Percentiles rank a stretch among this genome's conserved stretches.
Evolutionary conservation across 2,329 filamentous ascomycete species (phyloP).

Genomic region (Stylonectria norvegica): DNA sequence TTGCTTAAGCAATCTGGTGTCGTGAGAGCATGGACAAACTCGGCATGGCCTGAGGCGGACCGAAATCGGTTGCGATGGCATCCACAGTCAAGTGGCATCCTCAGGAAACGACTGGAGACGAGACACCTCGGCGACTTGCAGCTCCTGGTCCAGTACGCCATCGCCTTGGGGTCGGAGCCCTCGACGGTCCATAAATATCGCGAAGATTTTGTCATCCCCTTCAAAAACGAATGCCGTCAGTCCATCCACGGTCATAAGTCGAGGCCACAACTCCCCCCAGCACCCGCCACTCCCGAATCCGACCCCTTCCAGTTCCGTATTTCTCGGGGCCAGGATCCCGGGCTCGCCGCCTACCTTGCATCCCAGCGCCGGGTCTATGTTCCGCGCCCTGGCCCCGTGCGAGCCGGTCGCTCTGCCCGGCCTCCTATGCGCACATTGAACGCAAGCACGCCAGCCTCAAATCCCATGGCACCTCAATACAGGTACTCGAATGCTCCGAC

Average conservation of each 20-base stretch:
- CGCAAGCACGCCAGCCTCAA: slow-evolving; percentile 10
- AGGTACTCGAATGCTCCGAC: slow-evolving; percentile 20
- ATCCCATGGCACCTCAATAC: slow-evolving; percentile 22
- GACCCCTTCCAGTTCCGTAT: slow-evolving; percentile 38
- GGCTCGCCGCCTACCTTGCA: slow-evolving; percentile 34
- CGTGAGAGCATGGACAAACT: slow-evolving; percentile 36
- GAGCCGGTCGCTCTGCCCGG: slow-evolving; percentile 30
- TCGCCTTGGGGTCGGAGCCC: slow-evolving; percentile 36
- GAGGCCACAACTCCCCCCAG: slow-evolving; percentile 20
- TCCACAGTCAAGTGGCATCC: slow-evolving; percentile 39
- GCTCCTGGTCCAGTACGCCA: slow-evolving; percentile 38
- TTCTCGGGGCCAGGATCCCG: slow-evolving; percentile 32
- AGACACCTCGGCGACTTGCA: slow-evolving; percentile 41
- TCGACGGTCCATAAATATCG: slow-evolving; percentile 27
- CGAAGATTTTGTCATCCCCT: slow-evolving; percentile 34
- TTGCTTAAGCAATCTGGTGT: slow-evolving; percentile 40
- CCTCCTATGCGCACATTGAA: slow-evolving; percentile 25
- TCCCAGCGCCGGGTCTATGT: slow-evolving; percentile 34
- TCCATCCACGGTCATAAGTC: slow-evolving; percentile 35
- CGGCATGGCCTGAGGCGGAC: slow-evolving; percentile 34
- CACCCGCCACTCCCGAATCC: slow-evolving; percentile 23
- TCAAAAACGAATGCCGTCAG: slow-evolving; percentile 35
- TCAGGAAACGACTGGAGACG: slow-evolving; percentile 45
- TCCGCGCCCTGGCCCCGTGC: slow-evolving; percentile 26
- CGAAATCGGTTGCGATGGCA: slow-evolving; percentile 38